Base-by-base conservation (phyloP, 1,139 yeast species). In the Diutina mesorugosa region DNA sequence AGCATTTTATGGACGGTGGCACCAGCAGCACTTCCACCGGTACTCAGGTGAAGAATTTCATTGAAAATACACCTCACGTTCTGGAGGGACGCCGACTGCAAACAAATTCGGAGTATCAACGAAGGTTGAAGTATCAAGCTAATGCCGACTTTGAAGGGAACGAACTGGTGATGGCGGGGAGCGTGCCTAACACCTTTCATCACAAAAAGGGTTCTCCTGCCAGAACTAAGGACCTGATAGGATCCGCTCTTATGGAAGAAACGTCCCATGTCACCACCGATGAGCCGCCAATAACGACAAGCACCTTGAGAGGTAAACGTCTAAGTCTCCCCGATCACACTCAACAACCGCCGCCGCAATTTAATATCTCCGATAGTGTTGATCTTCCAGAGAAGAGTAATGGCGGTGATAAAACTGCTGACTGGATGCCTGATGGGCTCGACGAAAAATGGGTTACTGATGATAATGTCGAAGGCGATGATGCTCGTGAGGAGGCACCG, bases 161-260 rank as follows among this genome's bases (percentile, higher is more conserved):
- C 10, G 59, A 58, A 30, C 59, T 61, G 58, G 67, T 72, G 9
- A 67, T 70, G 2, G 60, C 69, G 3, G 64, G 63, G 10, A 73
- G 78, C 2, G 72, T 74, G 26, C 80, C 80, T 32, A 76, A 76
- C 60, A 76, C 80, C 0, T 76, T 76, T 66, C 71, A 74, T 58
- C 70, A 75, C 61, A 76, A 76, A 59, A 72, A 77, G 10, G 78
- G 74, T 60, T 79, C 80, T 9, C 76, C 75, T 61, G 80, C 80
- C 30, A 70, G 65, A 57, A 72, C 80, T 0, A 76, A 75, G 61
- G 60, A 67, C 5, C 64, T 63, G 21, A 64, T 73, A n/a, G 70
- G 66, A 10, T 45, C 56, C 38, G 57, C 57, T 30, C 38, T 55
- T 8, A 59, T 57, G 2, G 60, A 55, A 10, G 60, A 59, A n/a